Percentiles rank a stretch among this genome's conserved stretches.
phyloP scores from a whole-genome alignment of 306 rosid genomes.

The Pyrus communis region DNA sequence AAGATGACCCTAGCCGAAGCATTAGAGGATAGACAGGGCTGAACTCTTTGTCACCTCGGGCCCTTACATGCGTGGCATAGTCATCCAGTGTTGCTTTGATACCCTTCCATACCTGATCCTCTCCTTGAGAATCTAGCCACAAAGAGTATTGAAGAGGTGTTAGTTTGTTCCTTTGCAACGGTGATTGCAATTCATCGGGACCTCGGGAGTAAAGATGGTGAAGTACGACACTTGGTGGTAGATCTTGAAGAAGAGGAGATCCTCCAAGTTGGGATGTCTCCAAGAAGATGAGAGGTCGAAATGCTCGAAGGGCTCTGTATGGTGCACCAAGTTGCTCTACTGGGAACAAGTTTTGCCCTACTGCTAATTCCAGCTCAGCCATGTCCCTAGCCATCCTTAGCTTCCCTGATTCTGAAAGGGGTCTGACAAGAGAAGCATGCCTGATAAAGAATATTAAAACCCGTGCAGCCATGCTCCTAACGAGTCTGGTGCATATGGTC shows the following conservation, averaged over 20 bases:
- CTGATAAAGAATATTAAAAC: conserved; percentile 88
- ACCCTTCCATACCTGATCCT: conserved; percentile 97
- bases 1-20: conserved; percentile 77
- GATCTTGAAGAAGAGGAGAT: conserved; percentile 91
- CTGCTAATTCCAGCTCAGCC: conserved; percentile 96
- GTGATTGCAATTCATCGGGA: conserved; percentile 86
- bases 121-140: conserved; percentile 99
- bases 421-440: conserved; percentile 96
- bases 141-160: conserved; percentile 81
- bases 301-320: conserved; percentile 87
- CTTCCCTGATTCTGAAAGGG: conserved; percentile 97
- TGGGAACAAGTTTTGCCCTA: conserved; percentile 89
- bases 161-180: conserved; percentile 82
- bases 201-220: conserved; percentile 93
- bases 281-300: conserved; percentile 95
- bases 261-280: conserved; percentile 86
- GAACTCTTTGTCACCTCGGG: conserved; percentile 92
- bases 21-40: conserved; percentile 92
- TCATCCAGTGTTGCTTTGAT: conserved; percentile 88
- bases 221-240: conserved; percentile 76
- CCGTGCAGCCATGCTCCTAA: conserved; percentile 89
- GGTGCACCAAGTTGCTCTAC: conserved; percentile 97
- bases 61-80: conserved; percentile 70
- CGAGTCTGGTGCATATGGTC: conserved; percentile 89
- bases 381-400: conserved; percentile 98